Evolutionary conservation across 176 grass and related monocot species (phyloP), one percentile per base, ranked within the genome.

Genomic region (Leersia perrieri): DNA sequence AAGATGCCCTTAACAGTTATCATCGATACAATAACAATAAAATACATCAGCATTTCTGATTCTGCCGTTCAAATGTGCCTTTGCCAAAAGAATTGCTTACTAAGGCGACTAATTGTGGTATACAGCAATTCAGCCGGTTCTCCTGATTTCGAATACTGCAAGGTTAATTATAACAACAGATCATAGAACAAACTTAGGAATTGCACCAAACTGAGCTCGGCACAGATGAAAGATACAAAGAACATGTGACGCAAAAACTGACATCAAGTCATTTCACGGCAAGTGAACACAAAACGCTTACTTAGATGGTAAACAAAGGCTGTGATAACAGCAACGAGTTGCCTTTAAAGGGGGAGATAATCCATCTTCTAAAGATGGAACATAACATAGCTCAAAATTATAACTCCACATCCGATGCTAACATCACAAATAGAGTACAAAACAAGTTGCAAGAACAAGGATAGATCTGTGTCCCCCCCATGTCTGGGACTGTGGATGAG

Each of bases 311-410:
- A 63, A 34, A 22, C 5, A 70, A 3, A 3, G 9, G 42, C 62
- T 22, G 9, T 22, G 7, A 42, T 26, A 73, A 36, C 62, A 34
- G 38, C 30, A 49, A 70, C 16, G 28, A 61, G 14, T 51, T 5
- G 20, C 3, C 36, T 63, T 11, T 3, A 23, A 16, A 22, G 1
- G 1, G 31, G 11, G 11, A 33, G n/a, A 60, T 34, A 11, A 58
- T 80, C 12, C 51, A 27, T 77, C 41, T 72, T 57, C 68, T 40
- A 77, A 76, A 3, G 11, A 82, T 77, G 33, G 27, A 66, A 73
- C 35, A 73, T 18, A 45, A 60, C 9, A 34, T 80, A 60, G 9
- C 31, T 76, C 70, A 85, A 83, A 88, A 70, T 40, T 64, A 75
- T 70, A 75, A 63, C 69, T 84, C 39, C 75, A 63, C 12, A 63